Conservation (phyloP, 1,284 basidiomycete species). For the Ceratobasidium sp. region DNA sequence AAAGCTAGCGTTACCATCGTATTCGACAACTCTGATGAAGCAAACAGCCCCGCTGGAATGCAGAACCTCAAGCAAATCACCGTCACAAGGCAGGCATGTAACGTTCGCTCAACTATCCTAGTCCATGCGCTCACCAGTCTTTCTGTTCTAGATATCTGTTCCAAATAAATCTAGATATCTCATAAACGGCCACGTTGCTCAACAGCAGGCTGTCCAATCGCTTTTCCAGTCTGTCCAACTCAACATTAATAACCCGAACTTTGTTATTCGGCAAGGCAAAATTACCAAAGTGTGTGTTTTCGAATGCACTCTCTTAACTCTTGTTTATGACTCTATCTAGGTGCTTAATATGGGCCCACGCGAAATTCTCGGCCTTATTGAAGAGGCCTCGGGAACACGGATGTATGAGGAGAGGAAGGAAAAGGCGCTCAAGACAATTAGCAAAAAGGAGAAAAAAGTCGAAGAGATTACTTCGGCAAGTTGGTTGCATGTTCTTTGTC, state of each 20-base stretch:
- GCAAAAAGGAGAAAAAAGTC: slow-evolving; percentile 97
- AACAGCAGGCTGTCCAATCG: slow-evolving; percentile 89
- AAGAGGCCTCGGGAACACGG: slow-evolving; percentile 97
- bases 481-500: slow-evolving; percentile 29
- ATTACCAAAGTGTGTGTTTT: slow-evolving; percentile 80
- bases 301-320: no score
- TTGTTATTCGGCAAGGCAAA: slow-evolving; percentile 99
- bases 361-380: slow-evolving; percentile 98
- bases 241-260: slow-evolving; percentile 99
- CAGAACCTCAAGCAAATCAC: slow-evolving; percentile 91
- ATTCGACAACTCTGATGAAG: slow-evolving; percentile 96
- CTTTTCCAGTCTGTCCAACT: slow-evolving; percentile 98
- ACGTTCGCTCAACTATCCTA: slow-evolving; percentile 48
- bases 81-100: slow-evolving; percentile 90
- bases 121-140: no score
- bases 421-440: slow-evolving; percentile 96
- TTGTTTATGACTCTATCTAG: slow-evolving; percentile 60
- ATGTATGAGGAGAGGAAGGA: slow-evolving; percentile 99
- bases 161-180: slow-evolving; percentile 98
- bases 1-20: slow-evolving; percentile 99
- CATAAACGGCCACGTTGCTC: slow-evolving; percentile 95
- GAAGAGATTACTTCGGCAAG: slow-evolving; percentile 82
- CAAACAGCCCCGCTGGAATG: slow-evolving; percentile 87
- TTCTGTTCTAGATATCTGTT: slow-evolving; percentile 79
- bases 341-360: slow-evolving; percentile 98